These are phyloP conservation scores for fission yeast (Schizosaccharomyces pombe) DNA, from an alignment of 805 yeast genomes.

Conservation along the genomic window DNA sequence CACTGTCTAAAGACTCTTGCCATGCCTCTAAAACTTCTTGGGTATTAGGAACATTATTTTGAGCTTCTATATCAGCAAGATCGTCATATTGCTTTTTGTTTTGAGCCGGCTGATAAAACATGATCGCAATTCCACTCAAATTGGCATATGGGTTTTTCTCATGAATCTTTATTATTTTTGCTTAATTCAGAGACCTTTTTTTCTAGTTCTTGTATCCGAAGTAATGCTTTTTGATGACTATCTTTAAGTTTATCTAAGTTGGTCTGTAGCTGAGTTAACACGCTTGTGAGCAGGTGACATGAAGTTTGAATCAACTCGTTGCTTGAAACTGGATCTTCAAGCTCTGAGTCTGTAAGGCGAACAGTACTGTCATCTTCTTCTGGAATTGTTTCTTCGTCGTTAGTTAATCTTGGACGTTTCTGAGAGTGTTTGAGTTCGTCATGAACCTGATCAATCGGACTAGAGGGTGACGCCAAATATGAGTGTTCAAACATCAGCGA, in stretches of 20 bases:
- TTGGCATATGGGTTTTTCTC: not conserved
- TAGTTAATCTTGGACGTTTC: not conserved
- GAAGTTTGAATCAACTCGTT: not conserved
- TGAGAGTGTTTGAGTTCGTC: not conserved
- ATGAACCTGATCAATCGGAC: not conserved
- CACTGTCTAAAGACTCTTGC: not conserved
- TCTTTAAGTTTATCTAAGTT: not conserved
- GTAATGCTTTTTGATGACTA: not conserved
- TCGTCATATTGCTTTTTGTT: not conserved
- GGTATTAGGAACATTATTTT: not conserved
- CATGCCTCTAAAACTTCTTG: not conserved
- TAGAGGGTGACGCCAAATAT: not conserved
- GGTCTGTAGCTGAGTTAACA: not conserved
- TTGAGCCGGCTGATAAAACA: not conserved
- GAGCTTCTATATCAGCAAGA: not conserved
- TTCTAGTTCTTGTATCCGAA: not conserved
- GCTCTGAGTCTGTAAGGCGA: not conserved
- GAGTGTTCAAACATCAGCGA: not conserved
- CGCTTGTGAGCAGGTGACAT: not conserved
- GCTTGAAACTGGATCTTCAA: not conserved
- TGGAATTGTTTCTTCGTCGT: not conserved
- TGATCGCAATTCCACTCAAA: not conserved
- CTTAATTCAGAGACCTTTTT: not conserved
- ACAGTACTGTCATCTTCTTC: not conserved
- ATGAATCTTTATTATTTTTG: not conserved